phyloP scores from a whole-genome alignment of 1,139 yeast species.

The Zhuliangozyma blackwelliae region DNA sequence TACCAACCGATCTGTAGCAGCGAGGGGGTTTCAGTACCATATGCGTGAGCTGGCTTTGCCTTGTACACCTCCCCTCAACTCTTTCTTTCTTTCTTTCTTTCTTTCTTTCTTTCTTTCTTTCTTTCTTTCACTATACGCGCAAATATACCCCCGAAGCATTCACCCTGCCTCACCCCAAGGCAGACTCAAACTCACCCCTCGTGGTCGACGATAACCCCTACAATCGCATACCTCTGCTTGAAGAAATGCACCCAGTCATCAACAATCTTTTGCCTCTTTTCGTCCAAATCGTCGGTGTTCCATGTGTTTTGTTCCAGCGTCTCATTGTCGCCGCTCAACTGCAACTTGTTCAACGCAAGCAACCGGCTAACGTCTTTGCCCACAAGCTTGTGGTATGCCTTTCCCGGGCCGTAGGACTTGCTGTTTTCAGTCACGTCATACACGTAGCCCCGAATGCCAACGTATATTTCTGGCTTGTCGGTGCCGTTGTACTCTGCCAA shows the following conservation, averaged over 20 bases:
- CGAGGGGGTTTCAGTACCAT: too few relatives aligned
- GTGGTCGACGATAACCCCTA: slow-evolving; percentile 34
- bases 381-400: slow-evolving; percentile 65
- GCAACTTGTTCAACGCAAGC: slow-evolving; percentile 44
- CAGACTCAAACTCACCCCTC: slow-evolving; percentile 6
- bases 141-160: too few relatives aligned
- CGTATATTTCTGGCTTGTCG: slow-evolving; percentile 44
- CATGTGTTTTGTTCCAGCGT: slow-evolving; percentile 31
- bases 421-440: slow-evolving; percentile 70
- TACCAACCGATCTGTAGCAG: too few relatives aligned
- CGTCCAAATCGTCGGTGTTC: slow-evolving; percentile 46
- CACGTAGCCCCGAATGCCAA: slow-evolving; percentile 70
- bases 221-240: slow-evolving; percentile 42
- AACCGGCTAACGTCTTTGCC: slow-evolving; percentile 79
- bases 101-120: too few relatives aligned
- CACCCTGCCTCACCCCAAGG: too few relatives aligned
- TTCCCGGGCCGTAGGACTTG: slow-evolving; percentile 72
- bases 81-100: too few relatives aligned
- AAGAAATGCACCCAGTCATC: slow-evolving; percentile 60
- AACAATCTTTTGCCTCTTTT: slow-evolving; percentile 45
- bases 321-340: slow-evolving; percentile 8
- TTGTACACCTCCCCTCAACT: too few relatives aligned
- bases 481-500: slow-evolving; percentile 32
- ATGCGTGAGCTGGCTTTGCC: too few relatives aligned
- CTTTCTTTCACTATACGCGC: too few relatives aligned